Percentiles rank a stretch among this genome's conserved stretches.
Conservation (phyloP, 352 stramenopile genomes). For the Blastocystis sp. region DNA sequence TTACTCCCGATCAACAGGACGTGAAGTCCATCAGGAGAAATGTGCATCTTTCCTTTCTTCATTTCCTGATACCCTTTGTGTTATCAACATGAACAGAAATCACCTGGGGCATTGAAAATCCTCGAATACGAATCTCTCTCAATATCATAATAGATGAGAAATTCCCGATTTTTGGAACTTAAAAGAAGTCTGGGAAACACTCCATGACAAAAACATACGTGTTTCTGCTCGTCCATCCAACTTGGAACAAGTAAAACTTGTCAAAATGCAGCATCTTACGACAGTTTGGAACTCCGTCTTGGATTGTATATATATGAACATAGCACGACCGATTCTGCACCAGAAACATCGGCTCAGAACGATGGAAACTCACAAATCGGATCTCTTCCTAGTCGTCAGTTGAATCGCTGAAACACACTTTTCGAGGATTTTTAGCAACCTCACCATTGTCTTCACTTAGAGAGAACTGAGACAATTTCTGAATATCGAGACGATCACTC, state of each 20-base stretch:
- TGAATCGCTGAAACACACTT: not conserved
- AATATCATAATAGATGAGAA: conserved; percentile 28
- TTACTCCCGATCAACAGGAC: not conserved
- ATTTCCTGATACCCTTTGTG: conserved; percentile 12
- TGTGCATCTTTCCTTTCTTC: not conserved
- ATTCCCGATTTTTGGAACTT: conserved; percentile 7
- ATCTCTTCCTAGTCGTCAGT: not conserved
- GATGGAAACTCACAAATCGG: not conserved
- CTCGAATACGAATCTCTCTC: not conserved
- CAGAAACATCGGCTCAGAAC: not conserved
- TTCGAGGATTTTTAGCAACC: not conserved
- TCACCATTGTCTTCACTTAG: not conserved
- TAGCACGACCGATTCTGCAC: not conserved
- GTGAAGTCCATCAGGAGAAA: not conserved
- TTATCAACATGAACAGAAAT: not conserved
- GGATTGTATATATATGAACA: not conserved
- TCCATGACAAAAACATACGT: not conserved
- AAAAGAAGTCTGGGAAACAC: not conserved
- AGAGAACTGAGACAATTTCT: not conserved
- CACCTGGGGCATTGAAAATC: conserved; percentile 27
- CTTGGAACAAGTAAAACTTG: not conserved
- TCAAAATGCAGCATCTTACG: not conserved
- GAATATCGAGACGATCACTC: not conserved
- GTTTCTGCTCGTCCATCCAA: conserved; percentile 26
- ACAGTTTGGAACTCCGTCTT: not conserved